phyloP scores from a whole-genome alignment of 108 stramenopile genomes.

The Bacterosira constricta region DNA sequence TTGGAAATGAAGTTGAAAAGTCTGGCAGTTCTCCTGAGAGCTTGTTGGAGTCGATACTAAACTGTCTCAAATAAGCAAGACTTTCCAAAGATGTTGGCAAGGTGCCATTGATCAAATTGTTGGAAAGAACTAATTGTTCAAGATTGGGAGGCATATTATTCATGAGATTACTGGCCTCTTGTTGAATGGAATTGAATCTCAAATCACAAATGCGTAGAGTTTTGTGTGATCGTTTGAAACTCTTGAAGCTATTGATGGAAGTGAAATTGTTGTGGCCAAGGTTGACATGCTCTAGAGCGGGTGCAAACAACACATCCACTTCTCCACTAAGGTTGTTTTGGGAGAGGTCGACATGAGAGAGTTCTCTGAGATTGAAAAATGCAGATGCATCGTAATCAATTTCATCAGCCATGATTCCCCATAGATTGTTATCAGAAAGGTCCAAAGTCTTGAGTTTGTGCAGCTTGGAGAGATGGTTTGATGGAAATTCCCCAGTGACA shows the following conservation, averaged over 20 bases:
- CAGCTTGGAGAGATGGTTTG: background rate
- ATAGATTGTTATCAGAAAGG: conserved; percentile 15
- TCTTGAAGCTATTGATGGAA: conserved; percentile 52
- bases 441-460: conserved; percentile 17
- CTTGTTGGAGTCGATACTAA: background rate
- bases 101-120: conserved; percentile 7
- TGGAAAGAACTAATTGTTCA: background rate
- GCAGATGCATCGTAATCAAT: too few relatives aligned
- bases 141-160: conserved; percentile 30
- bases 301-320: conserved; percentile 61
- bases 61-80: background rate
- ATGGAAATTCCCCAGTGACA: background rate
- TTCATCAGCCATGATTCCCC: conserved; percentile 1
- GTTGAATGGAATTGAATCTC: conserved; percentile 33
- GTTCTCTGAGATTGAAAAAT: conserved; percentile 42
- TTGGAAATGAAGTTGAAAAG: background rate
- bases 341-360: conserved; percentile 30
- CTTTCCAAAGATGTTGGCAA: conserved; percentile 8
- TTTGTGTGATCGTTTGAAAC: conserved; percentile 25
- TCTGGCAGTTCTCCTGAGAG: background rate
- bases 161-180: conserved; percentile 26
- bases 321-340: conserved; percentile 13
- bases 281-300: conserved; percentile 46
- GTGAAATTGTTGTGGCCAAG: conserved; percentile 54
- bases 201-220: conserved; percentile 40